phyloP scores from a whole-genome alignment of 1,284 basidiomycete species.

The Moesziomyces antarcticus region DNA sequence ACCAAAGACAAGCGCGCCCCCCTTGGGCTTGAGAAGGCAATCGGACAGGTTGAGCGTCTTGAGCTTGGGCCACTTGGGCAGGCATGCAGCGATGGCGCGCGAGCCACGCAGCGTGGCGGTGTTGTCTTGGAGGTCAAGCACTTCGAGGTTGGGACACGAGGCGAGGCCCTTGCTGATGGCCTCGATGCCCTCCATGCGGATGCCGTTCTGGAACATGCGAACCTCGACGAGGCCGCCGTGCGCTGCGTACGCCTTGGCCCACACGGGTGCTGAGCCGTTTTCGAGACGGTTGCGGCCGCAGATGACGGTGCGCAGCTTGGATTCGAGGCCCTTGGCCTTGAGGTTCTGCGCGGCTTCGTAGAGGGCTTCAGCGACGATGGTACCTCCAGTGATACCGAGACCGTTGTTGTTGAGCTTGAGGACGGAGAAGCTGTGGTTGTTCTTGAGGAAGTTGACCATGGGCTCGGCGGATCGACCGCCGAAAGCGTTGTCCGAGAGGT shows the following conservation, averaged over 20 bases:
- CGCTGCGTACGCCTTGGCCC: slow-evolving; percentile 87
- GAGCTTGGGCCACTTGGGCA: slow-evolving; percentile 78
- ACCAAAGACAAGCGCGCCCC: slow-evolving; percentile 64
- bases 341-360: slow-evolving; percentile 79
- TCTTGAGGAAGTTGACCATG: slow-evolving; percentile 81
- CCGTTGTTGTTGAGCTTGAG: slow-evolving; percentile 97
- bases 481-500: slow-evolving; percentile 96
- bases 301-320: slow-evolving; percentile 82
- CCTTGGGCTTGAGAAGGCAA: slow-evolving; percentile 80
- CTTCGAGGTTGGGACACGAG: slow-evolving; percentile 76
- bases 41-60: slow-evolving; percentile 88
- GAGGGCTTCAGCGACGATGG: slow-evolving; percentile 85
- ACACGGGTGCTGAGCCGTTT: slow-evolving; percentile 83
- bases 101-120: slow-evolving; percentile 83
- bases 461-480: slow-evolving; percentile 95
- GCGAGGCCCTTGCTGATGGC: slow-evolving; percentile 81
- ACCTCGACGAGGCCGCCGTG: slow-evolving; percentile 84
- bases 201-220: slow-evolving; percentile 95
- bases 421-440: slow-evolving; percentile 75
- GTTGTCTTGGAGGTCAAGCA: slow-evolving; percentile 95
- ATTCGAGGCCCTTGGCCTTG: slow-evolving; percentile 76
- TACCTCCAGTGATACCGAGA: slow-evolving; percentile 90
- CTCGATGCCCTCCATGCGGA: slow-evolving; percentile 91
- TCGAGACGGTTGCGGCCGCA: slow-evolving; percentile 96
- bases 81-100: slow-evolving; percentile 78